phyloP scores from a whole-genome alignment of 345 rosid species.

The Kandelia obovata region DNA sequence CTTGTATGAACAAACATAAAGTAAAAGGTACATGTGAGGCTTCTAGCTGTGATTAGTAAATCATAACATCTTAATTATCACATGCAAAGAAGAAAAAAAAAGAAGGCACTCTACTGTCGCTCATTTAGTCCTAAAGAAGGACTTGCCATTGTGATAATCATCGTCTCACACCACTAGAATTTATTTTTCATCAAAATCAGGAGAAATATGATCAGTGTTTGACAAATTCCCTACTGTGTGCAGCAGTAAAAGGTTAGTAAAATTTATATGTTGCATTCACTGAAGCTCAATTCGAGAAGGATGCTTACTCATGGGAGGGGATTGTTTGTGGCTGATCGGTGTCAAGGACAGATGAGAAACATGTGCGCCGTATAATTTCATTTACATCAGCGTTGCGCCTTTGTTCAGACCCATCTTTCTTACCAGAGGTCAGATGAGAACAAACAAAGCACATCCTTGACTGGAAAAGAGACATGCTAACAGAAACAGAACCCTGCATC shows the following conservation, averaged over 20 bases:
- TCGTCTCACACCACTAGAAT: background rate
- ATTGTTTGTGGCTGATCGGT: conserved; percentile 79
- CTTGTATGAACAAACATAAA: background rate
- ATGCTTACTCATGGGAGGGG: conserved; percentile 78
- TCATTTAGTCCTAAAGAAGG: too few species aligned
- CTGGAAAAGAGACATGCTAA: conserved; percentile 91
- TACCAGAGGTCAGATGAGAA: conserved; percentile 97
- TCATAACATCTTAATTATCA: background rate
- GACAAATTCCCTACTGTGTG: background rate
- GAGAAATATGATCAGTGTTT: background rate
- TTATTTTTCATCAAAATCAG: background rate
- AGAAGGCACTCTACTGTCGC: too few species aligned
- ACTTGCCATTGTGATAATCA: too few species aligned
- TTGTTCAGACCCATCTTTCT: conserved; percentile 81
- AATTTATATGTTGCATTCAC: background rate
- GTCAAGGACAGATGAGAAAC: conserved; percentile 65
- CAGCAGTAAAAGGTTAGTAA: background rate
- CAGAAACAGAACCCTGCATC: conserved; percentile 94
- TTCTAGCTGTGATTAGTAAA: background rate
- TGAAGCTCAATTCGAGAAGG: conserved; percentile 1
- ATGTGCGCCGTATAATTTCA: conserved; percentile 78
- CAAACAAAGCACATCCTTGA: conserved; percentile 94
- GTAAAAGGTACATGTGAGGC: background rate
- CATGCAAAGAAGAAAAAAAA: too few species aligned
- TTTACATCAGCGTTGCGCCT: conserved; percentile 85